A percentile compares a stretch with the other conserved stretches of the same genome.
Conservation (phyloP, 306 rosid species). For the Luffa acutangula region DNA sequence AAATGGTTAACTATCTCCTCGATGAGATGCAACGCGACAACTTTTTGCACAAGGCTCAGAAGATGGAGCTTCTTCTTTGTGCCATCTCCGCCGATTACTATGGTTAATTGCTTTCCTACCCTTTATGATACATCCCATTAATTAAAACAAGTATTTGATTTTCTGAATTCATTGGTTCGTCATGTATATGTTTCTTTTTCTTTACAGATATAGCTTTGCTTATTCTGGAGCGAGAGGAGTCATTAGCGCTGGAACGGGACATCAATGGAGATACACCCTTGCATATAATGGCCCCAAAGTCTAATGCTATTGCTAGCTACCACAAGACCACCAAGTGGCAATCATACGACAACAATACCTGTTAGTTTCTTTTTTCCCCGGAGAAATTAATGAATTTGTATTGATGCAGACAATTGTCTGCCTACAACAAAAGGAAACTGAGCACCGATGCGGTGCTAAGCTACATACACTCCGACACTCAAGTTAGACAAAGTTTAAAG, state of each 20-base stretch:
- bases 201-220: neutral
- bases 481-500: no score
- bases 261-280: neutral
- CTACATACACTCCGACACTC: no score
- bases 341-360: neutral
- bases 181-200: neutral
- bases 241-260: neutral
- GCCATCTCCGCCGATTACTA: neutral
- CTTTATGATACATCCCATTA: no score
- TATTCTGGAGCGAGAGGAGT: neutral
- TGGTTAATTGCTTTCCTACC: neutral
- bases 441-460: no score
- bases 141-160: no score
- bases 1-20: neutral
- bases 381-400: no score
- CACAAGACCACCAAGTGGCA: conserved; percentile 1
- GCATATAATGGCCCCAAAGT: conserved; percentile 17
- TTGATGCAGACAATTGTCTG: no score
- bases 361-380: neutral
- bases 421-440: no score
- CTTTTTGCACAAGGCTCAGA: neutral
- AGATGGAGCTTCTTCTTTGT: neutral
- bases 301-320: neutral
- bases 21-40: neutral
- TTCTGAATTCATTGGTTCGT: neutral